Conservation (phyloP, 345 rosid genomes). For the Raphanus sativus region DNA sequence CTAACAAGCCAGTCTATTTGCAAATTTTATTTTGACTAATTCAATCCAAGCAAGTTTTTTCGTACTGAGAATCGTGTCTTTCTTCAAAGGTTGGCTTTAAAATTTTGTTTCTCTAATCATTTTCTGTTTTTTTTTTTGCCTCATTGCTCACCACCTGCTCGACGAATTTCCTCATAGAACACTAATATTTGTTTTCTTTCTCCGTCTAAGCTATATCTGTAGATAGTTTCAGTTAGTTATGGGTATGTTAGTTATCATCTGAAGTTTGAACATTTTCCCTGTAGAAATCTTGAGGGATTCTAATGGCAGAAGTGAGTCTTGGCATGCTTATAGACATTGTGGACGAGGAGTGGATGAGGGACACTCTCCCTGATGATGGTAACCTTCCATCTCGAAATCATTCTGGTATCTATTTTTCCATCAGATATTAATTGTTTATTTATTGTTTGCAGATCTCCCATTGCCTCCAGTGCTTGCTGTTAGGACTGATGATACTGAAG, state of each 20-base stretch:
- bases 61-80: not conserved
- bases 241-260: not conserved
- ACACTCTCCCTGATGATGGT: slow-evolving; percentile 93
- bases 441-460: slow-evolving; percentile 63
- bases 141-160: not conserved
- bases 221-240: too few relatives aligned
- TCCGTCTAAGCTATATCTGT: not conserved
- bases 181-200: not conserved
- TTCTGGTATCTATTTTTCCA: not conserved
- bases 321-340: slow-evolving; percentile 87
- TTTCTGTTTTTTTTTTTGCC: too few relatives aligned
- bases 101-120: not conserved
- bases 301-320: slow-evolving; percentile 68
- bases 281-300: slow-evolving; percentile 7
- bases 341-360: slow-evolving; percentile 97
- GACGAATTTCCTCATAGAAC: not conserved
- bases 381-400: slow-evolving; percentile 5
- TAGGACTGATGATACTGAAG: slow-evolving; percentile 80
- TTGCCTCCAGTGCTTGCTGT: slow-evolving; percentile 74
- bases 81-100: not conserved
- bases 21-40: too few relatives aligned
- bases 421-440: not conserved
- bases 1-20: not conserved
- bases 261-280: not conserved
- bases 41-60: too few relatives aligned